Conservation (phyloP, 331 rosid genomes). For the Spiraea crenata region DNA sequence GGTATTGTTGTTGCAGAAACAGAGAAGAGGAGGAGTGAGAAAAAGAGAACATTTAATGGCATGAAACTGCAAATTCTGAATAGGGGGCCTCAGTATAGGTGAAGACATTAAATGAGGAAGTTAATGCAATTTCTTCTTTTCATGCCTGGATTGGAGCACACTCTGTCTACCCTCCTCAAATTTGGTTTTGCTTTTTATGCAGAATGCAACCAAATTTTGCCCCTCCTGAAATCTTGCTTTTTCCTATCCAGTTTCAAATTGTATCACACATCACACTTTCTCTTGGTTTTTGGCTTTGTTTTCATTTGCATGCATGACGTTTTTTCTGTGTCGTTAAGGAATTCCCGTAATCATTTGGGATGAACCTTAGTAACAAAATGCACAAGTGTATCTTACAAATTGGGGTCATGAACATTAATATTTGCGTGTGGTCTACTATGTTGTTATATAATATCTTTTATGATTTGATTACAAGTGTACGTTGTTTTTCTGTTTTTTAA, state of each 20-base stretch:
- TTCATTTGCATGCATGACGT: neutral
- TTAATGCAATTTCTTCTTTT: constrained; percentile 66
- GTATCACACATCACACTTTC: neutral
- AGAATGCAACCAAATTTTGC: constrained; percentile 2
- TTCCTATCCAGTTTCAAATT: neutral
- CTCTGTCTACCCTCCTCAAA: constrained; percentile 26
- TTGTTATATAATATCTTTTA: too few species aligned
- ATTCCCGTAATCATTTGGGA: too few species aligned
- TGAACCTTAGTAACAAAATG: neutral
- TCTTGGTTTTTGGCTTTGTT: neutral
- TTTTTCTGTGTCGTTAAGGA: neutral
- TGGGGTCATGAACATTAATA: too few species aligned
- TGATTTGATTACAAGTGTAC: too few species aligned
- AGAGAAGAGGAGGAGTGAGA: constrained; percentile 20
- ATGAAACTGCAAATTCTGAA: constrained; percentile 60
- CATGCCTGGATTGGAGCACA: constrained; percentile 46
- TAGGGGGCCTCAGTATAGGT: constrained; percentile 45
- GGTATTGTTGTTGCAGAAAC: constrained; percentile 26
- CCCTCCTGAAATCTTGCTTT: neutral
- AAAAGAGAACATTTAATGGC: constrained; percentile 54
- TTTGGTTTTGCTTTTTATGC: too few species aligned
- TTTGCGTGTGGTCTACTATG: too few species aligned
- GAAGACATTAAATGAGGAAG: constrained; percentile 75
- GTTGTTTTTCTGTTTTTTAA: too few species aligned
- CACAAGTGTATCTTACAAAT: neutral